phyloP scores from a whole-genome alignment of 139 green algal genomes.

The Diplosphaera chodatii region DNA sequence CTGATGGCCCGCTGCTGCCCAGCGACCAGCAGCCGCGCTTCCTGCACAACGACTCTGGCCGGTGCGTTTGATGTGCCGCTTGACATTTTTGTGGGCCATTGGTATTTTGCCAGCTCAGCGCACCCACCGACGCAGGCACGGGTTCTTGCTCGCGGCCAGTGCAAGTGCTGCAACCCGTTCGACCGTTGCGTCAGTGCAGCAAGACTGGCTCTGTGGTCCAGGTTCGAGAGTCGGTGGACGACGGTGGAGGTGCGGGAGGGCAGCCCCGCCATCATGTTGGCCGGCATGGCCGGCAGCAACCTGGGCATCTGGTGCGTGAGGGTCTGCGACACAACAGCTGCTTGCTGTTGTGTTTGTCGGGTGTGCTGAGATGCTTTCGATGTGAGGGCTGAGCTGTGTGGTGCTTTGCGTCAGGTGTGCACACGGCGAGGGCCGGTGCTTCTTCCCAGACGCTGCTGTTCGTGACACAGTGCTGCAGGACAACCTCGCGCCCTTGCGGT shows the following conservation, averaged over 20 bases:
- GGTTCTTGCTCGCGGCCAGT: too few species aligned
- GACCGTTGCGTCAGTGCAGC: neutral
- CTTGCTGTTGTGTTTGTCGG: too few species aligned
- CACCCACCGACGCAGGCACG: too few species aligned
- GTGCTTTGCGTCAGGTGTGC: too few species aligned
- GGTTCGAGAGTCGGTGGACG: constrained; percentile 82
- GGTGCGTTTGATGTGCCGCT: constrained; percentile 2
- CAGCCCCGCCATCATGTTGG: constrained; percentile 68
- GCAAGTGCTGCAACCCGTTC: too few species aligned
- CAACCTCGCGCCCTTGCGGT: constrained; percentile 80
- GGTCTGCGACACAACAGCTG: too few species aligned
- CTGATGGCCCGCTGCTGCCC: constrained; percentile 28
- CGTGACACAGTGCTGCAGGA: constrained; percentile 45
- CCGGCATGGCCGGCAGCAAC: constrained; percentile 76
- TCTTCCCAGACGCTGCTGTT: constrained; percentile 82
- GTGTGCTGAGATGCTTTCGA: too few species aligned
- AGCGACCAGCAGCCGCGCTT: constrained; percentile 90
- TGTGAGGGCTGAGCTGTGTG: too few species aligned
- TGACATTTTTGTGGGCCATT: too few species aligned
- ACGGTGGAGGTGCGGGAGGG: constrained; percentile 69
- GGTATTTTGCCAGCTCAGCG: too few species aligned
- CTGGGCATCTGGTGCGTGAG: constrained; percentile 94
- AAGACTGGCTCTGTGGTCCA: too few species aligned
- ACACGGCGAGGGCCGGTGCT: constrained; percentile 89
- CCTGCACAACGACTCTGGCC: constrained; percentile 86